Evolutionary conservation across 23 red algal species (phyloP).

Genomic region (Agarophyton chilense): DNA sequence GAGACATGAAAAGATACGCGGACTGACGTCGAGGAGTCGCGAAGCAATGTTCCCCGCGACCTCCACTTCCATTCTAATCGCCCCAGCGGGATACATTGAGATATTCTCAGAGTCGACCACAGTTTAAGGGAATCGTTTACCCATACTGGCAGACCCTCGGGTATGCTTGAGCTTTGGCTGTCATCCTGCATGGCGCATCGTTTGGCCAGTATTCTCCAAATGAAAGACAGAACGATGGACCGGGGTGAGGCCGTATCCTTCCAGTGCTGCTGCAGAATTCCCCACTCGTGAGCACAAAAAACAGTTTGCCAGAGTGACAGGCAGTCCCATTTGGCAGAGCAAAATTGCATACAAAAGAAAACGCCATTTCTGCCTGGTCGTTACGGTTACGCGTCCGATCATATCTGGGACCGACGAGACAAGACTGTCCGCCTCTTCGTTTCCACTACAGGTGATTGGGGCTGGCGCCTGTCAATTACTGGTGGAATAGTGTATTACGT

Average conservation of each 20-base stretch:
- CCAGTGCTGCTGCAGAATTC: background rate
- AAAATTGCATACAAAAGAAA: constrained; percentile 13
- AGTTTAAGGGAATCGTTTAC: constrained; percentile 53
- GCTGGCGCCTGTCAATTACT: too few relatives aligned
- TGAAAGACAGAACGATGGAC: background rate
- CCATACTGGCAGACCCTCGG: constrained; percentile 69
- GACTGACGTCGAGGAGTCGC: constrained; percentile 70
- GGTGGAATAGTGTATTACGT: too few relatives aligned
- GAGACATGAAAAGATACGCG: constrained; percentile 44
- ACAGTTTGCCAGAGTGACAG: background rate
- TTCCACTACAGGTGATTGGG: too few relatives aligned
- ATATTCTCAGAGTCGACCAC: constrained; percentile 70
- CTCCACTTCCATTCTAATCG: constrained; percentile 71
- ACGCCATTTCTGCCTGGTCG: background rate
- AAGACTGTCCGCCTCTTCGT: too few relatives aligned
- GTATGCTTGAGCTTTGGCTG: background rate
- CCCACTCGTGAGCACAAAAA: background rate
- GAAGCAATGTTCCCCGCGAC: constrained; percentile 33
- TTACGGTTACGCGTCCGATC: background rate
- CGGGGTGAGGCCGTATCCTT: background rate
- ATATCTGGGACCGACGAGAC: too few relatives aligned
- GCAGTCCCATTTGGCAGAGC: background rate
- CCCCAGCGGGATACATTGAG: constrained; percentile 42
- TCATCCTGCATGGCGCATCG: constrained; percentile 48
- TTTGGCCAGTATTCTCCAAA: background rate